These are phyloP conservation scores for Leccinum barrowsii DNA, from an alignment of 768 basidiomycete genomes.

Conservation along the genomic window DNA sequence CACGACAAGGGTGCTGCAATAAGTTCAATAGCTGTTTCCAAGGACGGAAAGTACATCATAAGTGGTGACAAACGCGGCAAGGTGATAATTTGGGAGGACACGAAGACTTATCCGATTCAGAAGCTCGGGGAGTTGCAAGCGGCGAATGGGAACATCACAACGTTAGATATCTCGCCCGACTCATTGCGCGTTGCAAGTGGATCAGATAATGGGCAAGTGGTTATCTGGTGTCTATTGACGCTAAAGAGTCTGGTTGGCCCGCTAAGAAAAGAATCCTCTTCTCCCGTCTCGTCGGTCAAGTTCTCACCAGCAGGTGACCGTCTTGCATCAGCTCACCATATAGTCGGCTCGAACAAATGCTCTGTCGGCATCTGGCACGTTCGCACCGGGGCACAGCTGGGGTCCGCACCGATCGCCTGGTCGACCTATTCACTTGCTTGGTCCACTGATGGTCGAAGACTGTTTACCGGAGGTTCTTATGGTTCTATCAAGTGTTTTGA, in stretches of 20 bases:
- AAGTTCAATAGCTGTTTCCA: slow-evolving; percentile 1
- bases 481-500: slow-evolving; percentile 14
- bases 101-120: not conserved
- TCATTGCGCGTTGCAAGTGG: slow-evolving; percentile 1
- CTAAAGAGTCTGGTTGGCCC: slow-evolving; percentile 1
- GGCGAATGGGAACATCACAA: not conserved
- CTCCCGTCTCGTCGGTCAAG: slow-evolving; percentile 13
- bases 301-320: slow-evolving; percentile 14
- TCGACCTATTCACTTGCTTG: slow-evolving; percentile 13
- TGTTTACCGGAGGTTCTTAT: slow-evolving; percentile 11
- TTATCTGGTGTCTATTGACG: slow-evolving; percentile 3
- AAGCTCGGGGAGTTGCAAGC: not conserved
- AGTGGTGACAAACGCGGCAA: slow-evolving; percentile 5
- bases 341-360: not conserved
- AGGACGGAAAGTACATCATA: slow-evolving; percentile 8
- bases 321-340: slow-evolving; percentile 6
- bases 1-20: not conserved
- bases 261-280: not conserved
- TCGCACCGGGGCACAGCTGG: slow-evolving; percentile 5
- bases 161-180: slow-evolving; percentile 9
- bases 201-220: slow-evolving; percentile 2
- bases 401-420: not conserved
- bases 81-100: slow-evolving; percentile 10
- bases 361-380: slow-evolving; percentile 13
- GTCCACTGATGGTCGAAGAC: slow-evolving; percentile 12